phyloP scores from a whole-genome alignment of 495 filamentous ascomycete species.

The Saxophila tyrrhenica region DNA sequence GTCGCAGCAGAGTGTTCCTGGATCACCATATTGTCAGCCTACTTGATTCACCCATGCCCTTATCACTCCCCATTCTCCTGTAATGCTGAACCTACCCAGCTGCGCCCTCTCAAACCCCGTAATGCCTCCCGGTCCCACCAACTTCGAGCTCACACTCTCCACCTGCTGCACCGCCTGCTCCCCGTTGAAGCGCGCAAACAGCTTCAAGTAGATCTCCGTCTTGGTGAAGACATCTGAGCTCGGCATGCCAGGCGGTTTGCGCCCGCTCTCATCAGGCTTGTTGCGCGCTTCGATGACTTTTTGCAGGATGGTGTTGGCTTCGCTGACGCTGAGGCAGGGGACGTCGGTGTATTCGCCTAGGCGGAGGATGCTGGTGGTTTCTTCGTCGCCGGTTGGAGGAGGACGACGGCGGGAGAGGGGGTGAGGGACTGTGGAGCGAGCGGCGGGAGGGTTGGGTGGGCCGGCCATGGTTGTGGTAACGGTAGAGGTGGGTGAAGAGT shows the following conservation, averaged over 20 bases:
- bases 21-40: slow-evolving; percentile 11
- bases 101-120: slow-evolving; percentile 88
- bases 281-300: slow-evolving; percentile 68
- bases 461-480: neutral
- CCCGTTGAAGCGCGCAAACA: slow-evolving; percentile 88
- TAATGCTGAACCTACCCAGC: slow-evolving; percentile 51
- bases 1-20: slow-evolving; percentile 84
- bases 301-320: slow-evolving; percentile 76
- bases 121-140: slow-evolving; percentile 48
- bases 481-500: neutral
- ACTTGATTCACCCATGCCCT: no score
- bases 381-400: slow-evolving; percentile 52
- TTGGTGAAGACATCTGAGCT: slow-evolving; percentile 42
- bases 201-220: slow-evolving; percentile 81
- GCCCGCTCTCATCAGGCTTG: slow-evolving; percentile 43
- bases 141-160: slow-evolving; percentile 45
- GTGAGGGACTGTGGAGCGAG: neutral
- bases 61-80: slow-evolving; percentile 2
- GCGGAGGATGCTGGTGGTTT: slow-evolving; percentile 66
- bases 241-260: neutral
- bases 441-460: neutral
- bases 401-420: slow-evolving; percentile 4
- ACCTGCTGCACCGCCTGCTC: slow-evolving; percentile 89
- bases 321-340: slow-evolving; percentile 75
- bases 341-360: slow-evolving; percentile 89